Percentiles rank a stretch among this genome's conserved stretches.
phyloP scores from a whole-genome alignment of 2,329 filamentous ascomycete species.

The Didymella sp. region DNA sequence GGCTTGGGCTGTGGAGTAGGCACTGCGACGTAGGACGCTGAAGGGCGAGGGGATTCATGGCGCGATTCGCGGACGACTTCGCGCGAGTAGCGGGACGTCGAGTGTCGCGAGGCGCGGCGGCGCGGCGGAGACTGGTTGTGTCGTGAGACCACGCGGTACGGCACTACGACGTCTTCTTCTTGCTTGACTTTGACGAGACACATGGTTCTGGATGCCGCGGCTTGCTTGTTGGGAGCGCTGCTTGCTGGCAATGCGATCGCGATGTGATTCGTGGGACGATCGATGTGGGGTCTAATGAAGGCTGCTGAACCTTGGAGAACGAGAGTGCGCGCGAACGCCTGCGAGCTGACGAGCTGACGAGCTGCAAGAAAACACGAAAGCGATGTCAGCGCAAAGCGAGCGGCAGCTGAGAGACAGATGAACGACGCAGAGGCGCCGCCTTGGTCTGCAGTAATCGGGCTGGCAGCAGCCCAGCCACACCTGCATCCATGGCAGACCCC shows the following conservation, averaged over 20 bases:
- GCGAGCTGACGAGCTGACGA: not conserved
- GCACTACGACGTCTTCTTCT: conserved; percentile 54
- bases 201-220: conserved; percentile 41
- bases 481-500: conserved; percentile 29
- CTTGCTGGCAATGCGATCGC: conserved; percentile 36
- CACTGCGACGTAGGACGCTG: conserved; percentile 41
- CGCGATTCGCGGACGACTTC: conserved; percentile 38
- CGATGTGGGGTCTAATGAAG: conserved; percentile 31
- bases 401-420: conserved; percentile 27
- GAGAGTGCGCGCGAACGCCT: not conserved
- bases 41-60: conserved; percentile 32
- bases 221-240: not conserved
- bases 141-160: conserved; percentile 46
- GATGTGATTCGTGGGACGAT: conserved; percentile 42
- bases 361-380: not conserved
- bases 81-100: conserved; percentile 41
- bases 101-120: conserved; percentile 37
- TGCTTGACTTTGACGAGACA: conserved; percentile 57
- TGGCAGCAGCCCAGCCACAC: conserved; percentile 41
- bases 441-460: conserved; percentile 1
- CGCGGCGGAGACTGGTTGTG: conserved; percentile 38
- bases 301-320: conserved; percentile 16
- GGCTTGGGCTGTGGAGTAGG: conserved; percentile 37
- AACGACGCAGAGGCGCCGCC: conserved; percentile 5
- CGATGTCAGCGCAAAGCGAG: conserved; percentile 22